A percentile compares a stretch with the other conserved stretches of the same genome.
These are phyloP conservation scores for Starmerella etchellsii DNA, from an alignment of 805 yeast genomes.

Conservation along the genomic window DNA sequence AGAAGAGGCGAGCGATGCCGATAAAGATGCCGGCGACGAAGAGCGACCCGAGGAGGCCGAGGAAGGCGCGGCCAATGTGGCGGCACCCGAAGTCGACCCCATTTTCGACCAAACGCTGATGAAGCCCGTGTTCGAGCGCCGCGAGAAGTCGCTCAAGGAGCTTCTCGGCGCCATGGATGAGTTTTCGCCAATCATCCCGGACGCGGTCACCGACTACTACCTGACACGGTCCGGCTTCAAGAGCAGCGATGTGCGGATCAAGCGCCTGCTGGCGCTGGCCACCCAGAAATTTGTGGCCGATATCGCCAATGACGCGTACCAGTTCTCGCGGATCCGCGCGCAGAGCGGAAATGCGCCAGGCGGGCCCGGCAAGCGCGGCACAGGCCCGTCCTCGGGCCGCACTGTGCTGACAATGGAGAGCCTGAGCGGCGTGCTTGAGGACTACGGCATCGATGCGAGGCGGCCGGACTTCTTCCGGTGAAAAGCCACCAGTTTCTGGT, in stretches of 20 bases:
- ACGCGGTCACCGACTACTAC: slow-evolving; percentile 89
- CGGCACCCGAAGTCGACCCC: slow-evolving; percentile 13
- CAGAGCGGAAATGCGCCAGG: slow-evolving; percentile 44
- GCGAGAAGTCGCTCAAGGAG: slow-evolving; percentile 43
- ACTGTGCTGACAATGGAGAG: slow-evolving; percentile 88
- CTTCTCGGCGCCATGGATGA: slow-evolving; percentile 83
- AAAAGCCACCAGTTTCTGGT: too few species aligned
- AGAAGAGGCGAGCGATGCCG: background rate
- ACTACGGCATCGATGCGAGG: slow-evolving; percentile 78
- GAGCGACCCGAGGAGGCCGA: slow-evolving; percentile 1
- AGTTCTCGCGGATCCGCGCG: slow-evolving; percentile 82
- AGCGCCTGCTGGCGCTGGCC: slow-evolving; percentile 79
- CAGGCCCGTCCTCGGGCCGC: slow-evolving; percentile 30
- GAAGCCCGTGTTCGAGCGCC: slow-evolving; percentile 22
- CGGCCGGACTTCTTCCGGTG: slow-evolving; percentile 90
- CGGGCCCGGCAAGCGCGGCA: slow-evolving; percentile 24
- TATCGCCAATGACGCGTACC: slow-evolving; percentile 92
- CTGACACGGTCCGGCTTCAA: slow-evolving; percentile 74
- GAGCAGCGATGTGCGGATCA: slow-evolving; percentile 62
- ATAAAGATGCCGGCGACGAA: background rate
- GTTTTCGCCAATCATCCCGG: slow-evolving; percentile 91
- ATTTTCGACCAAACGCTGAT: slow-evolving; percentile 17
- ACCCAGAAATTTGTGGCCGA: slow-evolving; percentile 92
- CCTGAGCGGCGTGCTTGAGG: slow-evolving; percentile 79
- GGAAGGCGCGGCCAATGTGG: background rate